These are phyloP conservation scores for Mortierella antarctica DNA, from an alignment of 192 early-diverging fungal genomes.

Conservation along the genomic window DNA sequence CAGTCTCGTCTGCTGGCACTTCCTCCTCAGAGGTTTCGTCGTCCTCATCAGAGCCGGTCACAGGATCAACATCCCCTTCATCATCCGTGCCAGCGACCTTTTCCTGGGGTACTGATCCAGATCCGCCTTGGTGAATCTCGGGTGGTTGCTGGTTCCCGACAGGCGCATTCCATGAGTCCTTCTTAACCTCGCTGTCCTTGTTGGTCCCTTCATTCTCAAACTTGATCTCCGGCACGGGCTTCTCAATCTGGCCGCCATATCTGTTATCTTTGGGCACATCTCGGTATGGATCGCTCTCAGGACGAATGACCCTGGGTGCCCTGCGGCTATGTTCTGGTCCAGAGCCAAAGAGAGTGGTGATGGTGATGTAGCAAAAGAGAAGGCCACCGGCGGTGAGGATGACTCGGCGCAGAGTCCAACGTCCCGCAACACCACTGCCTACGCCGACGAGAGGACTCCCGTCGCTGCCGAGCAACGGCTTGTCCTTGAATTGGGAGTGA, in stretches of 20 bases:
- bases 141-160: not conserved
- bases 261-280: constrained; percentile 20
- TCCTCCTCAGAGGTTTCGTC: not conserved
- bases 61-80: not conserved
- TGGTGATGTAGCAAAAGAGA: constrained; percentile 47
- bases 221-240: constrained; percentile 7
- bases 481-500: constrained; percentile 50
- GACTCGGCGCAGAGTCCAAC: constrained; percentile 25
- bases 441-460: not conserved
- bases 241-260: not conserved
- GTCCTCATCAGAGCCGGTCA: not conserved
- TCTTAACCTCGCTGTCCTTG: not conserved
- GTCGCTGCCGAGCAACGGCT: constrained; percentile 22
- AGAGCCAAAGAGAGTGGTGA: constrained; percentile 38
- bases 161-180: constrained; percentile 10
- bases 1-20: constrained; percentile 1
- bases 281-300: constrained; percentile 32
- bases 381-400: constrained; percentile 39
- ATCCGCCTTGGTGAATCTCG: not conserved
- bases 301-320: constrained; percentile 14
- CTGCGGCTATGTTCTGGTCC: constrained; percentile 2
- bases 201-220: not conserved
- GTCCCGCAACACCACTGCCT: constrained; percentile 10
- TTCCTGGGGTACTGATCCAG: constrained; percentile 14
- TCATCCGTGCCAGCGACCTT: constrained; percentile 3